Evolutionary conservation across 2,329 filamentous ascomycete genomes (phyloP).

Genomic region (Ophioceras dolichostomum): DNA sequence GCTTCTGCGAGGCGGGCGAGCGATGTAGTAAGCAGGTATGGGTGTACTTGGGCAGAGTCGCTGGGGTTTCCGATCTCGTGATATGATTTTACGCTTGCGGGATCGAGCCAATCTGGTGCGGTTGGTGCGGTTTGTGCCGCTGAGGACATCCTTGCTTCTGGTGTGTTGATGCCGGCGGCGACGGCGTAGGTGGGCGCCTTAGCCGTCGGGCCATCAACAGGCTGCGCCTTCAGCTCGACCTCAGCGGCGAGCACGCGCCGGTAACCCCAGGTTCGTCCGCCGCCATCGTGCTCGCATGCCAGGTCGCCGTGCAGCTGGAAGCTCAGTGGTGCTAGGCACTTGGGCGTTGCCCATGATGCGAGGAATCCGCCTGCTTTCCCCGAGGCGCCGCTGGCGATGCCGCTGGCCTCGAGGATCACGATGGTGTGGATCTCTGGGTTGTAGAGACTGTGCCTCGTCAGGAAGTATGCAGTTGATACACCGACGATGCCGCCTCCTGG

Average conservation of each 20-base stretch:
- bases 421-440: conserved; percentile 63
- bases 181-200: conserved; percentile 4
- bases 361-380: conserved; percentile 90
- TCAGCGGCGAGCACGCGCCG: conserved; percentile 31
- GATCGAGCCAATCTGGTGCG: conserved; percentile 72
- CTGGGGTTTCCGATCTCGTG: conserved; percentile 64
- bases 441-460: conserved; percentile 76
- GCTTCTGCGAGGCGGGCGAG: conserved; percentile 68
- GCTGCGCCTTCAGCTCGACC: conserved; percentile 2
- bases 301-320: conserved; percentile 78
- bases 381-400: conserved; percentile 77
- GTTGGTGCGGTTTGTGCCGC: too few species aligned
- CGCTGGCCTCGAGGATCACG: conserved; percentile 74
- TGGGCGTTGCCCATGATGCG: conserved; percentile 86
- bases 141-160: too few species aligned
- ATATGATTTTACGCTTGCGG: conserved; percentile 54
- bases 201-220: neutral
- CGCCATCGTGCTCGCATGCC: conserved; percentile 68
- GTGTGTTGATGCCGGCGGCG: conserved; percentile 42
- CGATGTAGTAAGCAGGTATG: conserved; percentile 74
- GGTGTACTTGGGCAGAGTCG: conserved; percentile 89
- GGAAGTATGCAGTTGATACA: conserved; percentile 79
- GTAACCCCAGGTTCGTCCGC: conserved; percentile 68
- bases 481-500: conserved; percentile 86
- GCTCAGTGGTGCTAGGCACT: conserved; percentile 70